A percentile compares a stretch with the other conserved stretches of the same genome.
These are phyloP conservation scores for Hysterium pulicare DNA, from an alignment of 2,329 filamentous ascomycete species.

Conservation along the genomic window DNA sequence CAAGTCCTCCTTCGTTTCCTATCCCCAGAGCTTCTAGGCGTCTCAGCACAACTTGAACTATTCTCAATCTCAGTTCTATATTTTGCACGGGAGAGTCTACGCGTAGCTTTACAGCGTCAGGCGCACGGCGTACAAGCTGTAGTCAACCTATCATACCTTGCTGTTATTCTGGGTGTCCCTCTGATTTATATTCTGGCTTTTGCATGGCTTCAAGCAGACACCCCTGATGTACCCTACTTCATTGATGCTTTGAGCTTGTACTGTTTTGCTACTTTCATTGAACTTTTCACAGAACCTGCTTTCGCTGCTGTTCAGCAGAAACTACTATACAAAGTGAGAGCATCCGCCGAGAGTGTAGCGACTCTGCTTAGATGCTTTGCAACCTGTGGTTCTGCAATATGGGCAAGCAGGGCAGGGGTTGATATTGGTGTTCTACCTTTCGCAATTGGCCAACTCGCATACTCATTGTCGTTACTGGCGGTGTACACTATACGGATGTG, in stretches of 20 bases:
- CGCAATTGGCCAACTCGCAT: slow-evolving; percentile 78
- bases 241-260: slow-evolving; percentile 53
- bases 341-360: slow-evolving; percentile 76
- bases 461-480: slow-evolving; percentile 64
- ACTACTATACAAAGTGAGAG: slow-evolving; percentile 75
- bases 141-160: slow-evolving; percentile 83
- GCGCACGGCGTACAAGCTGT: slow-evolving; percentile 63
- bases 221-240: slow-evolving; percentile 62
- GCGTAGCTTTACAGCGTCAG: slow-evolving; percentile 86
- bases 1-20: slow-evolving; percentile 85
- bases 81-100: slow-evolving; percentile 86
- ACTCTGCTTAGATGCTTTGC: slow-evolving; percentile 73
- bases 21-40: slow-evolving; percentile 77
- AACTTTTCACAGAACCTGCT: slow-evolving; percentile 81
- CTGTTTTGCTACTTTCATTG: slow-evolving; percentile 60
- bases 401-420: slow-evolving; percentile 51
- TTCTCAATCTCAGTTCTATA: slow-evolving; percentile 92
- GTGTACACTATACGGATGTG: slow-evolving; percentile 67
- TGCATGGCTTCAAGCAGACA: slow-evolving; percentile 60
- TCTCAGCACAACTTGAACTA: slow-evolving; percentile 86
- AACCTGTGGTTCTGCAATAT: slow-evolving; percentile 69
- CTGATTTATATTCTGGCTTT: slow-evolving; percentile 63
- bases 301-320: slow-evolving; percentile 85
- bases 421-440: slow-evolving; percentile 80
- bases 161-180: slow-evolving; percentile 64